Evolutionary conservation across 139 green algal genomes (phyloP).

Genomic region (Closterium sp.): DNA sequence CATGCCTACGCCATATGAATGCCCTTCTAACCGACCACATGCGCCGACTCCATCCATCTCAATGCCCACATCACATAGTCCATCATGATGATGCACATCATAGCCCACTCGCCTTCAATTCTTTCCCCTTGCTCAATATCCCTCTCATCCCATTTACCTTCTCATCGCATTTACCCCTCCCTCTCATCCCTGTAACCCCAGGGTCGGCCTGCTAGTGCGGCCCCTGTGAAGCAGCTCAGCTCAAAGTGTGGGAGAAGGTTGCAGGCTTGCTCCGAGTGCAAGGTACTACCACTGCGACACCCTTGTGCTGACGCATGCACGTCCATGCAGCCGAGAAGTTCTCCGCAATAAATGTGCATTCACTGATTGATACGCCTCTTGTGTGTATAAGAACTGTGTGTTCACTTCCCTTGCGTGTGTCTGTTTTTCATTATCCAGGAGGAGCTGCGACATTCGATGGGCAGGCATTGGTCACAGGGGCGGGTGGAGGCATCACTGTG

Average conservation of each 20-base stretch:
- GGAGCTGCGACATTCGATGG: constrained; percentile 7
- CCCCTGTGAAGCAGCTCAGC: constrained; percentile 28
- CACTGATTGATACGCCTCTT: too few species aligned
- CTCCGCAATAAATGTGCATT: too few species aligned
- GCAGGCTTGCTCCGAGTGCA: constrained; percentile 12
- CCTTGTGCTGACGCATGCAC: too few species aligned
- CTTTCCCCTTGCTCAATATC: background rate
- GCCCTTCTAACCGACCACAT: too few species aligned
- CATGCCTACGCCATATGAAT: background rate
- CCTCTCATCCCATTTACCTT: constrained; percentile 1
- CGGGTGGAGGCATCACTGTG: constrained; percentile 8
- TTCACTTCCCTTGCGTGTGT: too few species aligned
- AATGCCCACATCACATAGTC: too few species aligned
- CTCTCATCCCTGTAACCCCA: background rate
- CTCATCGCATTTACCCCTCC: too few species aligned
- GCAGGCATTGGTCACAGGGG: constrained; percentile 2
- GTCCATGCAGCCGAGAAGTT: too few species aligned
- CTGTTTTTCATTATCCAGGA: background rate
- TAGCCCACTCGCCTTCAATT: background rate
- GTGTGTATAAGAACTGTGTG: too few species aligned
- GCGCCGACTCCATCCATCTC: background rate
- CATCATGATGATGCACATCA: background rate
- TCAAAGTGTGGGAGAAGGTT: constrained; percentile 41
- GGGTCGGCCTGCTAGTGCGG: constrained; percentile 23
- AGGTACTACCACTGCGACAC: too few species aligned